Evolutionary conservation across 306 rosid species (phyloP), one percentile per base, ranked within the genome.

Genomic region (Delonix regia): DNA sequence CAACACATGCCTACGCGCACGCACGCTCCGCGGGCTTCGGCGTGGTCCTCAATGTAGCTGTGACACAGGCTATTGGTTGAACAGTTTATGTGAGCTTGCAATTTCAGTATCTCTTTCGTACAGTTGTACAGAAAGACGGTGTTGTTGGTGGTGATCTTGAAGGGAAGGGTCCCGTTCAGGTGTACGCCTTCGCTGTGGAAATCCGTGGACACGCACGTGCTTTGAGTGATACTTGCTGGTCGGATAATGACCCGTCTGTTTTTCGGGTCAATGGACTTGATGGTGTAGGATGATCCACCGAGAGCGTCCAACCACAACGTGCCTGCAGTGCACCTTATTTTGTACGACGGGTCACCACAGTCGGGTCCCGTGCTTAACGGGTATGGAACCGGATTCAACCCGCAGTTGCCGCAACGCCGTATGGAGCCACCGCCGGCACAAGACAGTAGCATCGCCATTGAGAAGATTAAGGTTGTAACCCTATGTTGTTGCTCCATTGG

Each of bases 301-400:
- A 81, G 77, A 27, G 85, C 71, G 6, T 88, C 89, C 0, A 88
- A 61, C 86, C 83, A 88, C 1, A 83, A 80, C 3, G 53, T 48
- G 5, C 86, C 83, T 5, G 67, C 66, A 10, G 77, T 60, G 83
- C 89, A 88, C 62, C 84, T 83, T 28, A 83, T 39, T 51, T 52
- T 81, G 72, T 88, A 88, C 61, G 7, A 24, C 10, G 87, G 81
- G 71, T 83, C 80, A 0, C 91, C 91, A 9, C 91, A 88, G 7
- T 64, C 76, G 47, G 86, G 82, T 69, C 86, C 81, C 0, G 86
- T 81, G 70, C 91, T 85, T 21, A 88, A 78, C 0, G 91, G 91
- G 47, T 81, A 88, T 0, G 89, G 91, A 45, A 85, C 89, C 38
- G 81, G 78, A 48, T 63, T 68, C 0, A 52, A 49, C 39, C 90